Conservation (phyloP, 805 yeast species). For the Hanseniaspora lachancei region DNA sequence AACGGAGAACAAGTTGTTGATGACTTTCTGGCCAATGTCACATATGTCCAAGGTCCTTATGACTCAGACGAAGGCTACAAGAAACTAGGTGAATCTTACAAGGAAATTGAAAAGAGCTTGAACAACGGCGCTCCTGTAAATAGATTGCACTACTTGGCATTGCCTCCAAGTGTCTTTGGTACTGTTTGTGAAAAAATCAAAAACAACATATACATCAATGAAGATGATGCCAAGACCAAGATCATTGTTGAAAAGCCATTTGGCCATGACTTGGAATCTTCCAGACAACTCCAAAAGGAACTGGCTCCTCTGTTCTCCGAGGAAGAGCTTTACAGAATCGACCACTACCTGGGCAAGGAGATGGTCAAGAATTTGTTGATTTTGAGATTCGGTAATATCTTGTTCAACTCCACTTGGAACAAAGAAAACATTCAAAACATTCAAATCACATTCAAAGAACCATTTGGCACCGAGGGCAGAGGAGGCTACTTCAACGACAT, state of each 20-base stretch:
- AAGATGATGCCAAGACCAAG: constrained; percentile 57
- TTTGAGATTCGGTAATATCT: constrained; percentile 79
- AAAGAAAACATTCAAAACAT: constrained; percentile 61
- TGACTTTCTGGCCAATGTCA: constrained; percentile 50
- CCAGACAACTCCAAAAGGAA: constrained; percentile 61
- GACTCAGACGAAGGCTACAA: constrained; percentile 66
- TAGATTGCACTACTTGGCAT: constrained; percentile 80
- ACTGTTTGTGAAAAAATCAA: constrained; percentile 64
- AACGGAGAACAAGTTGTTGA: constrained; percentile 34
- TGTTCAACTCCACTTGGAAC: constrained; percentile 83
- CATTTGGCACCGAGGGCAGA: constrained; percentile 98
- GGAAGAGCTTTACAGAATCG: constrained; percentile 87
- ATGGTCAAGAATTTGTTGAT: constrained; percentile 89
- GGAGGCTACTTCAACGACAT: constrained; percentile 94
- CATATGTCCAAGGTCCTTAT: constrained; percentile 68
- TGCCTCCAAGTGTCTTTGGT: constrained; percentile 87
- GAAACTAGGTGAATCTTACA: constrained; percentile 41
- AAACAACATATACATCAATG: constrained; percentile 40
- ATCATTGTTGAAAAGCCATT: constrained; percentile 93
- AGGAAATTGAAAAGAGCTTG: constrained; percentile 41
- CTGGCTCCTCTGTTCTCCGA: constrained; percentile 81
- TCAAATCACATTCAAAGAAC: constrained; percentile 89
- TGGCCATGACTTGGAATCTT: constrained; percentile 76
- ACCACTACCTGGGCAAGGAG: constrained; percentile 95
- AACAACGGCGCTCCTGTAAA: constrained; percentile 32